Base-by-base conservation (phyloP, 1,139 yeast species). In the Arxiozyma telluris region DNA sequence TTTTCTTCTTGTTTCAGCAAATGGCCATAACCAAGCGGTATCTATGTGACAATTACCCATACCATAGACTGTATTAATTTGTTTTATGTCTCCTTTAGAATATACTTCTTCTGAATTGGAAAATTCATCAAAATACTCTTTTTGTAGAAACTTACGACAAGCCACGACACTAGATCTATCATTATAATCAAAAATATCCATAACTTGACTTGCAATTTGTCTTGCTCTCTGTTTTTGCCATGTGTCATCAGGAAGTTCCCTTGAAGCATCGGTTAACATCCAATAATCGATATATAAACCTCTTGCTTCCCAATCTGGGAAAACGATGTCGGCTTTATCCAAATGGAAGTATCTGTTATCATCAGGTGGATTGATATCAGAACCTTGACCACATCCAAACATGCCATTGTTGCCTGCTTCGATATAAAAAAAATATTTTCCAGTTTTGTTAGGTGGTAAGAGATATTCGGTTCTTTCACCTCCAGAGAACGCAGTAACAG, bases 11-110 rank as follows among this genome's bases (percentile, higher is more conserved):
- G 98, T 89, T 70, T 93, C 97, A 3, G 96, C 97, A 75, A 85
- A 91, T 15, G 97, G 98, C 98, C 98, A 93, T 58, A 87, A 76
- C 96, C 97, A 90, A 23, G 96, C 96, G 39, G 98, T 91, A 67
- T 93, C 98, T 63, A 93, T 93, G 70, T 93, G 98, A 68, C 98
- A 93, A 67, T 93, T 88, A 50, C 98, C 98, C 59, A 93, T 78
- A 6, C 89, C 96, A 67, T 75, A 85, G 9, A 90, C 96, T 45
- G 81, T 78, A 53, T 73, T 70, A 50, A 71, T 59, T 57, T 64
- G 55, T 46, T 61, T 48, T 46, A 61, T 27, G 57, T 67, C 67
- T 22, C 73, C 71, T 41, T 69, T 62, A 34, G 72, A 73, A 50
- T 76, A 83, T 1, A 90, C 97, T 21, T 77, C 77, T 9, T 80